Conservation (phyloP, 257 asterid genomes). For the Coffea canephora region DNA sequence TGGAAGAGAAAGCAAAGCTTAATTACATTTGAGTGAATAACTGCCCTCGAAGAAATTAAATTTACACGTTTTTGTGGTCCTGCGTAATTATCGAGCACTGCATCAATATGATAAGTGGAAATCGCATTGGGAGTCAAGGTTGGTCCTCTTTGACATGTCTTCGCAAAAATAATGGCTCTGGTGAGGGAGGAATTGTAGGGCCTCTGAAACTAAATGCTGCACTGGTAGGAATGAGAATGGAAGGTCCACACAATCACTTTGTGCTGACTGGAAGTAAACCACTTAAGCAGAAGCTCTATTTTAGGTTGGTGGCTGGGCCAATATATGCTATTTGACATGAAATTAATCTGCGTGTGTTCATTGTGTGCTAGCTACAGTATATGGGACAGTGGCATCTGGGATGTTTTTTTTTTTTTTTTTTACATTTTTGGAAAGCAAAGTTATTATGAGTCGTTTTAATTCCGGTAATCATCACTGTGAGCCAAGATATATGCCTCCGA, state of each 20-base stretch:
- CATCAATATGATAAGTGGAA: background rate
- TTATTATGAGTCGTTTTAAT: no score
- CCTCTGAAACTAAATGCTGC: background rate
- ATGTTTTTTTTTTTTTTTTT: background rate
- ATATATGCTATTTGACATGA: background rate
- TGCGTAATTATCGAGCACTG: background rate
- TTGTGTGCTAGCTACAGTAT: background rate
- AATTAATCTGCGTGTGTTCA: background rate
- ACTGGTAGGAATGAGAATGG: background rate
- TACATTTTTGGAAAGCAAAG: no score
- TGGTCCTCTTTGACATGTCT: background rate
- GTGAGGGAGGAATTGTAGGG: background rate
- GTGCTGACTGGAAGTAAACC: background rate
- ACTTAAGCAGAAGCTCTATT: background rate
- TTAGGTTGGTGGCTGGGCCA: constrained; percentile 10
- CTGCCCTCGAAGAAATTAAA: background rate
- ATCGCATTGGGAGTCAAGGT: background rate
- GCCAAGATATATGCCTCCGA: no score
- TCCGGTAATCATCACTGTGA: no score
- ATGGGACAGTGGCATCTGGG: background rate
- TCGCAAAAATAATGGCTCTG: background rate
- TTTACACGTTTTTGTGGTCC: no score
- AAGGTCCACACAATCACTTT: constrained; percentile 12
- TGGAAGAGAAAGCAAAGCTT: background rate
- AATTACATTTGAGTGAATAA: background rate